Evolutionary conservation across 2,329 filamentous ascomycete genomes (phyloP).

Genomic region (Ascochyta rabiei): DNA sequence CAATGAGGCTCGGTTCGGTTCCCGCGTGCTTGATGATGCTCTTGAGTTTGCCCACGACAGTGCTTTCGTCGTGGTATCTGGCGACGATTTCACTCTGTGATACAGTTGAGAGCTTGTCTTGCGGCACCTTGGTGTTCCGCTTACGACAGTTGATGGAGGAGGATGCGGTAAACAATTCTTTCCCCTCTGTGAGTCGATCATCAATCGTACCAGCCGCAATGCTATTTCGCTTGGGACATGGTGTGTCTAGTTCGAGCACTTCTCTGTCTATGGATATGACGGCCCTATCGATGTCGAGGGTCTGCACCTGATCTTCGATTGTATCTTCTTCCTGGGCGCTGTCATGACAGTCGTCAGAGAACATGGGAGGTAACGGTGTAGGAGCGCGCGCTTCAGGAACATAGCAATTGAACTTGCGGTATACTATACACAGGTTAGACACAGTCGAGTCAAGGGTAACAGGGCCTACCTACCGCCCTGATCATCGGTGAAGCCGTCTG

Average conservation of each 20-base stretch:
- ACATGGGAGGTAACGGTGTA: slow-evolving; percentile 28
- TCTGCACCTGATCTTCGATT: neutral
- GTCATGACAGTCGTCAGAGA: slow-evolving; percentile 9
- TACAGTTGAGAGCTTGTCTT: slow-evolving; percentile 6
- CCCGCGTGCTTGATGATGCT: slow-evolving; percentile 11
- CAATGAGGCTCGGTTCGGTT: slow-evolving; percentile 9
- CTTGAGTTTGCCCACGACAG: slow-evolving; percentile 17
- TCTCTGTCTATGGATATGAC: too few species aligned
- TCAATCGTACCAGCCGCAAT: neutral
- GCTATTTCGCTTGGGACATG: neutral
- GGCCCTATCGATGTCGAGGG: too few species aligned
- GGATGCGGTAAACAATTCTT: neutral
- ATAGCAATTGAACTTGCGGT: slow-evolving; percentile 25
- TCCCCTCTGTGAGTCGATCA: neutral
- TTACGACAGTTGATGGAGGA: neutral
- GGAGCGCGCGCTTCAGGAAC: slow-evolving; percentile 26
- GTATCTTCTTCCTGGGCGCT: neutral
- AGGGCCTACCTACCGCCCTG: slow-evolving; percentile 20
- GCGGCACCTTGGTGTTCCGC: neutral
- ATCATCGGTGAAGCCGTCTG: slow-evolving; percentile 36
- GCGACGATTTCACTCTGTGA: neutral
- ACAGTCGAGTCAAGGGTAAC: neutral
- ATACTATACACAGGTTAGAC: slow-evolving; percentile 7
- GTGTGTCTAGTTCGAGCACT: neutral
- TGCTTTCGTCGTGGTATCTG: neutral